Base-by-base conservation (phyloP, 176 grass and related monocot species). In the Saccharum spontaneum region DNA sequence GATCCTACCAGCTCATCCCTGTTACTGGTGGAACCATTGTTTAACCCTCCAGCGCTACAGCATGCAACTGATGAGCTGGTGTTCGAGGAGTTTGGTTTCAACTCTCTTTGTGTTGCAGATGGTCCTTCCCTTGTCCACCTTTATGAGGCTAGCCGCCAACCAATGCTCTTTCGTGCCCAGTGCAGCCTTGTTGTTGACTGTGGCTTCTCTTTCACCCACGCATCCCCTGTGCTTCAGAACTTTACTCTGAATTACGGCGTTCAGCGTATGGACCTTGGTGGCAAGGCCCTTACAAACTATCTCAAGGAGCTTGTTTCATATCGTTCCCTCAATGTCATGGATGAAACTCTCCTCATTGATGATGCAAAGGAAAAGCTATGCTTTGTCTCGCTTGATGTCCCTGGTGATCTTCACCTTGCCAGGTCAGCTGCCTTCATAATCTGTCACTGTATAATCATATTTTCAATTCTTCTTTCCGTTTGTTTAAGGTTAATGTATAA, bases 291-390 rank as follows among this genome's bases (percentile, higher is more conserved):
- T 63, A 95, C 93, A 6, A 95, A 98, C 52, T 98, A 95, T 75
- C 96, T 98, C 86, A 98, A 98, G 78, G 96, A 98, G 81, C 88
- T 98, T 8, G 78, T 98, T 6, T 98, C 97, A 15, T 95, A 98
- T 54, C 87, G 97, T 12, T 93, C 91, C 20, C 89, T 98, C 83
- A 98, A 98, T 84, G 91, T 98, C 52, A 95, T 92, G 97, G 97
- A 95, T 55, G 93, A 98, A 84, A 94, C 93, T 52, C 87, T 98
- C 59, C 91, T 95, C 77, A 92, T 98, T 76, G 97, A 98, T 49
- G 87, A 98, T 79, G 97, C 93, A 74, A 98, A 98, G 86, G 93
- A 98, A 92, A 90, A 92, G 81, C 84, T 98, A 59, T 98, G 97
- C 81, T 95, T 95, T 67, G 90, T 98, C 69, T 98, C 97, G 54